These are phyloP conservation scores for Ogataea ganodermae DNA, from an alignment of 805 yeast species.

Conservation along the genomic window DNA sequence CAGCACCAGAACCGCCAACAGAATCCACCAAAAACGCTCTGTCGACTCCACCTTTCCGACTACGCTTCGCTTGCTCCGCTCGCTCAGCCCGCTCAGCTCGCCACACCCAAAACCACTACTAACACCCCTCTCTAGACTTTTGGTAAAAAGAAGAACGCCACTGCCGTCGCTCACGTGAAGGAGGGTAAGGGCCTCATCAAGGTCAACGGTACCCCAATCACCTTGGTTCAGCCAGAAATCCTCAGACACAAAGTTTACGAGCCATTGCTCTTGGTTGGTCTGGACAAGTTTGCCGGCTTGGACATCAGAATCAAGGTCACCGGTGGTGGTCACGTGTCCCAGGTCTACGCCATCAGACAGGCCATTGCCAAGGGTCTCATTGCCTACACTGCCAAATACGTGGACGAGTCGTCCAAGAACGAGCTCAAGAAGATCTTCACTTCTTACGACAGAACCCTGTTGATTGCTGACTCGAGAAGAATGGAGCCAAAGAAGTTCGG, in stretches of 20 bases:
- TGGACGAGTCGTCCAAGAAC: conserved; percentile 99
- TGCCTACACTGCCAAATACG: conserved; percentile 99
- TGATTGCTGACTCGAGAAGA: conserved; percentile 99
- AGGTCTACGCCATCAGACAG: conserved; percentile 99
- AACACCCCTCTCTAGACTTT: conserved; percentile 68
- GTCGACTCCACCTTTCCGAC: too few relatives aligned
- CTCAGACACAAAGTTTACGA: conserved; percentile 99
- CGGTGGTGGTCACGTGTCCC: conserved; percentile 99
- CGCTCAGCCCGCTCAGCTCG: not conserved
- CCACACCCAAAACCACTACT: conserved; percentile 14
- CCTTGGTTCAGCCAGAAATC: conserved; percentile 98
- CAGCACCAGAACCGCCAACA: too few relatives aligned
- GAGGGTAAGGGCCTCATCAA: conserved; percentile 99
- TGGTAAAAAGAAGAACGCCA: conserved; percentile 99
- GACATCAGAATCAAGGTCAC: conserved; percentile 99
- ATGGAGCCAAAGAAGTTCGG: conserved; percentile 99
- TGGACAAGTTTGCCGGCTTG: conserved; percentile 97
- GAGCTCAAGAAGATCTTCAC: conserved; percentile 98
- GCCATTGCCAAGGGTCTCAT: conserved; percentile 99
- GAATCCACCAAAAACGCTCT: too few relatives aligned
- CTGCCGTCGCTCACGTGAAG: conserved; percentile 99
- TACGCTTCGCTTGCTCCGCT: too few relatives aligned
- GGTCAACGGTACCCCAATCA: conserved; percentile 99
- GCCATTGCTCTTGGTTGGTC: conserved; percentile 97
- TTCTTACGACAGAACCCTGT: conserved; percentile 98